Evolutionary conservation across 805 yeast species (phyloP).

Genomic region (Ogataea sp.): DNA sequence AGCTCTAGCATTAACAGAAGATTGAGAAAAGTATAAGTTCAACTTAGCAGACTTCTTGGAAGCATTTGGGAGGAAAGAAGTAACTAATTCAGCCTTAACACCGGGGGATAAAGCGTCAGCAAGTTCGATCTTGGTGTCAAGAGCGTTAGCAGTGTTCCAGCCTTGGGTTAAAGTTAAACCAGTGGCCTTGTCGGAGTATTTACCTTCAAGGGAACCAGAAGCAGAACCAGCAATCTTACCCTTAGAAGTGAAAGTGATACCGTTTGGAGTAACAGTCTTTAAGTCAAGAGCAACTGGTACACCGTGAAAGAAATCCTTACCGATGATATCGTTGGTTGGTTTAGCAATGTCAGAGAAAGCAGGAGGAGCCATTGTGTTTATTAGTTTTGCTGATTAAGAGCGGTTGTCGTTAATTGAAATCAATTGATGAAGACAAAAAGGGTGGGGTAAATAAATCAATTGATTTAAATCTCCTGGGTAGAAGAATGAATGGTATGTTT

Average conservation of each 20-base stretch:
- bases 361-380: constrained; percentile 61
- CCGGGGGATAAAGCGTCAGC: constrained; percentile 91
- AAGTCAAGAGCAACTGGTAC: constrained; percentile 83
- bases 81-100: constrained; percentile 84
- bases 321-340: constrained; percentile 82
- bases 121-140: constrained; percentile 90
- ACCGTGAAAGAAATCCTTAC: constrained; percentile 89
- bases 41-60: constrained; percentile 76
- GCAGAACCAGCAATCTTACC: constrained; percentile 82
- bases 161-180: constrained; percentile 95
- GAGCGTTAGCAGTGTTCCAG: constrained; percentile 90
- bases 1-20: constrained; percentile 88
- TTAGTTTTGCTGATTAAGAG: too few relatives aligned
- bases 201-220: constrained; percentile 84
- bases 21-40: constrained; percentile 87
- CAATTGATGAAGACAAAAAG: too few relatives aligned
- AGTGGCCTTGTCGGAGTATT: constrained; percentile 84
- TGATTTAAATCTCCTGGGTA: too few relatives aligned
- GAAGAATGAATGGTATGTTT: too few relatives aligned
- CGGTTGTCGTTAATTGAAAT: background rate
- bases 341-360: constrained; percentile 91
- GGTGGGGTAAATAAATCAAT: too few relatives aligned
- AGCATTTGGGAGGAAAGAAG: constrained; percentile 80
- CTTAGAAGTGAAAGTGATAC: constrained; percentile 89
- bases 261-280: constrained; percentile 92